Base-by-base conservation (phyloP, 495 filamentous ascomycete species). In the Bathelium albidoporum region DNA sequence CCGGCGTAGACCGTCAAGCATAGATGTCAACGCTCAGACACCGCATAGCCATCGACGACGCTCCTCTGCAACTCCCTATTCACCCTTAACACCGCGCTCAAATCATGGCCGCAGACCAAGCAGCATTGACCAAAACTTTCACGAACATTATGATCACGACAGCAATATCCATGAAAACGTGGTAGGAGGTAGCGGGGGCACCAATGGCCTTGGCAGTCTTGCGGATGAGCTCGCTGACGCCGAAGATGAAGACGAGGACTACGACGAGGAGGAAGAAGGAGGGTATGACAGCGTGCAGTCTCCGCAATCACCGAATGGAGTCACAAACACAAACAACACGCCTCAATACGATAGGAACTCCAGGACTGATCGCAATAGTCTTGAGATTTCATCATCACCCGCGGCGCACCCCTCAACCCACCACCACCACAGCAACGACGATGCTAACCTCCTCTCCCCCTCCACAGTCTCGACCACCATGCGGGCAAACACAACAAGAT, bases 191-290 rank as follows among this genome's bases (percentile, higher is more conserved):
- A 1, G 10, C 52, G 28, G 63, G 0, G 67, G 60, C 22, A 43
- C 18, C 24, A 36, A 55, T 18, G 67, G 64, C n/a, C 26, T 67
- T 41, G 69, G 69, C 3, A 71, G 68, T 55, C 59, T 71, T 55
- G 69, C 91, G 14, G 91, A 95, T 66, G 89, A 94, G 68, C 75
- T 88, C 29, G 85, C 82, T 18, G 85, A 83, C 62, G 80, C 80
- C 11, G 81, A 83, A 65, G 83, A 80, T 16, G 82, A 81, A 59
- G 77, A n/a, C n/a, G n/a, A 71, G 16, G 79, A 82, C 31, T 79
- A 79, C 26, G 81, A 83, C 75, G 71, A 82, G 18, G 81, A 82
- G 66, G 81, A 80, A 77, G 86, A 83, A 62, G 80, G 85, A 53
- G 85, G 86, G 49, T 86, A 86, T 10, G 81, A 77, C 2, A 73